Evolutionary conservation across 1,284 basidiomycete genomes (phyloP), one percentile per base, ranked within the genome.

Genomic region (Pisolithus thermaeus): DNA sequence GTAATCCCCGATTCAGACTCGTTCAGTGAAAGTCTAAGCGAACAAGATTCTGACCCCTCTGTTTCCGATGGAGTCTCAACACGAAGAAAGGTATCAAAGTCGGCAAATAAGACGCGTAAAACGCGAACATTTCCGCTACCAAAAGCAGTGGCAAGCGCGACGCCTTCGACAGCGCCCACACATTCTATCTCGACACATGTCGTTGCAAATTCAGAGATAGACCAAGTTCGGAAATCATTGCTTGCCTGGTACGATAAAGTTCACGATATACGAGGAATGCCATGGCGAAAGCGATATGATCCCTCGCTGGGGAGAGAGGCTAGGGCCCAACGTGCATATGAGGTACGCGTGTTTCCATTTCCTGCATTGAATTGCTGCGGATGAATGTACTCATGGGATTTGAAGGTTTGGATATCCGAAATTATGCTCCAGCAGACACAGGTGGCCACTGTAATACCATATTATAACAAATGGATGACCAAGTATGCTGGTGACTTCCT

Each of bases 391-490:
- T 18, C 40, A 16, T 50, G 20, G n/a, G 16, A 32, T 46, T 52
- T 53, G 38, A 55, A 92, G 84, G 88, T 91, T 11, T 91, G 88
- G 86, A 76, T 97, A 42, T 91, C 88, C 11, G 93, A 97, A 68
- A 88, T 97, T 57, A 98, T 98, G 96, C 78, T 97, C 6, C 96
- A 99, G 66, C 96, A 99, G 68, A 98, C 96, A 0, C 93, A 94
- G 64, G 88, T 91, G 23, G 79, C 74, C 3, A 96, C 93, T 0
- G 93, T 95, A 12, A 92, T 94, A 57, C 88, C 87, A 0, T 97
- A 94, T 68, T 96, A 90, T 69, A 84, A 83, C 45, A 77, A 77
- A 38, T 95, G 92, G 92, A 89, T 94, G 76, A 73, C 75, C 58
- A 85, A 76, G 87, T 89, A 58, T 52, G 77, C 72, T 27, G 30